phyloP scores from a whole-genome alignment of 805 yeast genomes.

The Myxozyma lipomycoides region DNA sequence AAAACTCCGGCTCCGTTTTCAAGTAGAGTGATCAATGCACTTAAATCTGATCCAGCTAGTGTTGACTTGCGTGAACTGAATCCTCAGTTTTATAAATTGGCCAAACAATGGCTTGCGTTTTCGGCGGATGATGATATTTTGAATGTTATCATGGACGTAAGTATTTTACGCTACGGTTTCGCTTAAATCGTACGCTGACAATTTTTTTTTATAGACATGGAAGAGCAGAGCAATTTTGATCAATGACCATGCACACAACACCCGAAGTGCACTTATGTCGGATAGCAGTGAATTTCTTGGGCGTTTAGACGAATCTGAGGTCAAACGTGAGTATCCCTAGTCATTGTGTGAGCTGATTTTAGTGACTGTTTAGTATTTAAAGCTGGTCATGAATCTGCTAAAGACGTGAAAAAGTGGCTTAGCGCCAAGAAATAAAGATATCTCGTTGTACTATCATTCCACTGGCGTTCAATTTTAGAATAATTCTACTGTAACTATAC shows the following conservation, averaged over 20 bases:
- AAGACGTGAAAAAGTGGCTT: constrained; percentile 23
- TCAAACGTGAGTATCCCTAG: constrained; percentile 34
- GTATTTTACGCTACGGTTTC: constrained; percentile 28
- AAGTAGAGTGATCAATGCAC: constrained; percentile 68
- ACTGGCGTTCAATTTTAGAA: too few species aligned
- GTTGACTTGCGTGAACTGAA: constrained; percentile 65
- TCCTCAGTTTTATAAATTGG: constrained; percentile 65
- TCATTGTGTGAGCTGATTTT: not conserved
- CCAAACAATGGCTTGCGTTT: constrained; percentile 72
- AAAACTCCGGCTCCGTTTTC: constrained; percentile 68
- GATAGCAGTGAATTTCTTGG: constrained; percentile 54
- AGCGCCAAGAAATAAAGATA: constrained; percentile 14
- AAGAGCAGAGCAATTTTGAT: constrained; percentile 57
- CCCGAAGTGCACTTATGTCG: constrained; percentile 40
- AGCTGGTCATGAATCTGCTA: constrained; percentile 23
- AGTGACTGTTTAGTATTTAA: constrained; percentile 11
- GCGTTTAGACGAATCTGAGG: constrained; percentile 75
- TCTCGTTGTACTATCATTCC: too few species aligned
- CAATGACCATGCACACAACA: constrained; percentile 61
- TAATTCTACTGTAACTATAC: too few species aligned
- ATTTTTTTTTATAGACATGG: not conserved
- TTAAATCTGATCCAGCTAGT: constrained; percentile 62
- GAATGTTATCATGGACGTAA: constrained; percentile 41
- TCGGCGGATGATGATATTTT: constrained; percentile 64
- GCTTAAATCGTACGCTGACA: not conserved